Percentiles rank a stretch among this genome's conserved stretches.
Conservation (phyloP, 2,329 filamentous ascomycete genomes). For the Achaetomium macrosporum region DNA sequence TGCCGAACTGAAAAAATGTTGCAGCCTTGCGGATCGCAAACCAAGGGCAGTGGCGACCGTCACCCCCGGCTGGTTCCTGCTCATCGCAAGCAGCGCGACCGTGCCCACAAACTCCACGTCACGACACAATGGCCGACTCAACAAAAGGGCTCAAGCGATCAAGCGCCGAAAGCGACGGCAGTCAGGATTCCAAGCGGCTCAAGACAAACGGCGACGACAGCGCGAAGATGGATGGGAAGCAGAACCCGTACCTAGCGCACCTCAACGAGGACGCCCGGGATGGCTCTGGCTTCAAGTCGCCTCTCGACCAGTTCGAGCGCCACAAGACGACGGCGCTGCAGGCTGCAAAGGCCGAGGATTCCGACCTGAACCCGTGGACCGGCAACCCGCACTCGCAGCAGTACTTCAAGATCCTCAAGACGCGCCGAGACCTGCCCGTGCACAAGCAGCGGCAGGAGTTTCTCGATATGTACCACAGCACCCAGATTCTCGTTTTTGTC, state of each 20-base stretch:
- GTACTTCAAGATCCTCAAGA: conserved; percentile 87
- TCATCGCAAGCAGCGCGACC: background rate
- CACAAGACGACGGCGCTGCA: conserved; percentile 75
- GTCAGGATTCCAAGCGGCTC: conserved; percentile 29
- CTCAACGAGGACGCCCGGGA: conserved; percentile 57
- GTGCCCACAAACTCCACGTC: background rate
- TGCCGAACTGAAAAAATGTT: conserved; percentile 16
- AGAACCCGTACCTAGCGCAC: conserved; percentile 90
- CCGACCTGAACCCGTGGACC: conserved; percentile 80
- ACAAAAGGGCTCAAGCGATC: conserved; percentile 38
- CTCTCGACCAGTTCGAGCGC: conserved; percentile 63
- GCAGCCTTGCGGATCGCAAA: conserved; percentile 16
- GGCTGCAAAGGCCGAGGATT: conserved; percentile 70
- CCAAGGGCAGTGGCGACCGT: background rate
- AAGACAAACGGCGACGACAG: conserved; percentile 33
- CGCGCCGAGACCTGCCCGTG: conserved; percentile 79
- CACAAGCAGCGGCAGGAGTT: conserved; percentile 94
- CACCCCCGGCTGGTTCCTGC: background rate
- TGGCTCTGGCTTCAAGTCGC: conserved; percentile 35
- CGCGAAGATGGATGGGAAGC: conserved; percentile 27
- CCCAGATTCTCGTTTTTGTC: conserved; percentile 95
- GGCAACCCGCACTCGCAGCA: conserved; percentile 67
- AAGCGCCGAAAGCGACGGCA: conserved; percentile 38
- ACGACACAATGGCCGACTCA: conserved; percentile 35
- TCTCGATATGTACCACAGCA: conserved; percentile 83